These are phyloP conservation scores for Solanum tarapatanum DNA, from an alignment of 257 asterid species.

Conservation along the genomic window DNA sequence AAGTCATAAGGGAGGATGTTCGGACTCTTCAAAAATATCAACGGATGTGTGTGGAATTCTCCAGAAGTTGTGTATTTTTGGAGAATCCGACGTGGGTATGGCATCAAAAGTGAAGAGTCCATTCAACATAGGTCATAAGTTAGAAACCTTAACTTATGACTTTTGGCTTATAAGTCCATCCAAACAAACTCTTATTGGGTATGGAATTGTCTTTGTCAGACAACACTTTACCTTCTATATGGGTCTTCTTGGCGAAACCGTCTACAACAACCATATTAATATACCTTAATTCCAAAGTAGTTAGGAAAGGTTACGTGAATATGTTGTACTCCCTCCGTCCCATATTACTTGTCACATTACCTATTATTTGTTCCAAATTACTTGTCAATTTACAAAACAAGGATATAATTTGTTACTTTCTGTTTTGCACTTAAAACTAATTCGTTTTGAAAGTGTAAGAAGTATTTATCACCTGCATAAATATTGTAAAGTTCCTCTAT, in stretches of 20 bases:
- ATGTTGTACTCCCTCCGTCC: background rate
- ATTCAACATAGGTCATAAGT: background rate
- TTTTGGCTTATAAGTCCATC: background rate
- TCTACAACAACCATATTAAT: background rate
- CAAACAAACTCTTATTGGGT: background rate
- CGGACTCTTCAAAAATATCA: background rate
- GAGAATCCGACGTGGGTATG: background rate
- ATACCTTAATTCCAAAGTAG: background rate
- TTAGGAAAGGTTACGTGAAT: background rate
- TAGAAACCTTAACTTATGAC: background rate
- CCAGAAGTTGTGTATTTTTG: background rate
- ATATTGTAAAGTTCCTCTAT: background rate
- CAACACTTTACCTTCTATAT: background rate
- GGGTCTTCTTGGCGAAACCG: background rate
- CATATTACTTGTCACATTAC: background rate
- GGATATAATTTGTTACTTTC: background rate
- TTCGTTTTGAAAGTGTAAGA: background rate
- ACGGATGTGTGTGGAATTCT: background rate
- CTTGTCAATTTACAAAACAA: background rate
- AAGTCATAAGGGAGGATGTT: background rate
- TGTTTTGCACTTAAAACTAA: background rate
- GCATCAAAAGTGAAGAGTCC: background rate
- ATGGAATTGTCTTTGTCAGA: background rate
- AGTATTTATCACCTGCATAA: background rate
- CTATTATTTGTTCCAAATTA: background rate